Evolutionary conservation across 2,329 filamentous ascomycete genomes (phyloP), one percentile per base, ranked within the genome.

Genomic region (Penicillium sp.): DNA sequence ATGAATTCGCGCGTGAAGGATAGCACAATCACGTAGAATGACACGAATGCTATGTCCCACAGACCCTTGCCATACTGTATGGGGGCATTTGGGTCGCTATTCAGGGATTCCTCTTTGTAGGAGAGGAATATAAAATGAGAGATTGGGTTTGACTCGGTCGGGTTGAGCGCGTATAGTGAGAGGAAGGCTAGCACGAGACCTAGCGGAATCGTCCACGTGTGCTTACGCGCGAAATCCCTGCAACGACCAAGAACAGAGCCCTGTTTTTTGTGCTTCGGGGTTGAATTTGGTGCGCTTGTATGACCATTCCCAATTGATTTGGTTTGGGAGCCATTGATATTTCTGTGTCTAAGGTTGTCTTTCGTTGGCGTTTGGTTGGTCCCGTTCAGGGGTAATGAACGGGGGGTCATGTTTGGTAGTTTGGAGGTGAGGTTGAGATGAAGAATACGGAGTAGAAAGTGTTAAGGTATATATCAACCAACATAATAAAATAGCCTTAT

Each of bases 1-100:
- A 94, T 83, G 77, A 95, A 95, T 75, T 96, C 92, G 72, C 93
- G 90, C 10, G 90, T 94, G 74, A 96, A 96, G 63, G 89, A 90
- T 59, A 96, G 83, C 35, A 96, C 86, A 61, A 96, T 80, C 47
- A 86, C 92, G 78, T 96, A 96, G 78, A 96, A 96, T 62, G 80
- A 77, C 46, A 96, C 90, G 69, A 96, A 92, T 47, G 89, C 89
- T 56, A 95, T 79, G 73, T 96, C 92, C 80, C 86, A 88, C 27
- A 74, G 80, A n/a, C 92, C 92, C 75, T 96, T 96, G 74, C 88
- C 91, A 77, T 96, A 96, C 66, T 91, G 88, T 9, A 77, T 72
- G 12, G 78, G 71, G 58, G 60, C 80, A 75, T 62, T 77, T 2
- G 75, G 38, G 4, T 47, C 19, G n/a, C 10, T 74, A 12, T 60